phyloP scores from a whole-genome alignment of 345 rosid species.

The Brassica juncea region DNA sequence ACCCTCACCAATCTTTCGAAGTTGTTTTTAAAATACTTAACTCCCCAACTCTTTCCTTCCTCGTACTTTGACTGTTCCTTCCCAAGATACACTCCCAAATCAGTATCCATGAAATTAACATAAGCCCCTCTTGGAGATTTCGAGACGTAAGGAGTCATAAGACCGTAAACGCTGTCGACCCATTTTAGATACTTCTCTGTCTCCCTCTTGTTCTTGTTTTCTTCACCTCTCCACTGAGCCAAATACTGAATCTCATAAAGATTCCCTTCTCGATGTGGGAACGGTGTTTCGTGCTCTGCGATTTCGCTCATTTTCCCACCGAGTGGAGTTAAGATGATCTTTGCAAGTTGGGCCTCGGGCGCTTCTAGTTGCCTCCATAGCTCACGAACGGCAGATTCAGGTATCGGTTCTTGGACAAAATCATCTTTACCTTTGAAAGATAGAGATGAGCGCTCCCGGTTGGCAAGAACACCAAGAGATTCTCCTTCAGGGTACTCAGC shows the following conservation, averaged over 20 bases:
- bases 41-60: conserved; percentile 45
- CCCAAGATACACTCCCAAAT: conserved; percentile 42
- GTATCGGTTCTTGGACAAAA: conserved; percentile 40
- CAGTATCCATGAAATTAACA: conserved; percentile 53
- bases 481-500: background rate
- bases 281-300: conserved; percentile 41
- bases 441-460: conserved; percentile 12
- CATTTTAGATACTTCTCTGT: conserved; percentile 29
- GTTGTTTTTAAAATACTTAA: conserved; percentile 45
- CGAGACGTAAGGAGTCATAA: conserved; percentile 58
- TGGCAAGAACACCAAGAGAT: conserved; percentile 18
- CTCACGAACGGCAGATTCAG: conserved; percentile 33
- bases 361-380: conserved; percentile 20
- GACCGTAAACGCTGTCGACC: conserved; percentile 39
- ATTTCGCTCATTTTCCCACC: conserved; percentile 63
- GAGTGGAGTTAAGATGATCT: conserved; percentile 48
- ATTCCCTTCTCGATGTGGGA: conserved; percentile 58
- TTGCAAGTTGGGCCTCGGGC: conserved; percentile 8
- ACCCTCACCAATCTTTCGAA: conserved; percentile 44
- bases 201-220: conserved; percentile 20
- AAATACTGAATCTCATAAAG: conserved; percentile 47
- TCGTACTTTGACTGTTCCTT: conserved; percentile 27
- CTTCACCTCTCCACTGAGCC: conserved; percentile 41
- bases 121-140: conserved; percentile 58
- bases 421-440: conserved; percentile 53